Base-by-base conservation (phyloP, 139 green algal genomes). In the Chlamydomonas asymmetrica region DNA sequence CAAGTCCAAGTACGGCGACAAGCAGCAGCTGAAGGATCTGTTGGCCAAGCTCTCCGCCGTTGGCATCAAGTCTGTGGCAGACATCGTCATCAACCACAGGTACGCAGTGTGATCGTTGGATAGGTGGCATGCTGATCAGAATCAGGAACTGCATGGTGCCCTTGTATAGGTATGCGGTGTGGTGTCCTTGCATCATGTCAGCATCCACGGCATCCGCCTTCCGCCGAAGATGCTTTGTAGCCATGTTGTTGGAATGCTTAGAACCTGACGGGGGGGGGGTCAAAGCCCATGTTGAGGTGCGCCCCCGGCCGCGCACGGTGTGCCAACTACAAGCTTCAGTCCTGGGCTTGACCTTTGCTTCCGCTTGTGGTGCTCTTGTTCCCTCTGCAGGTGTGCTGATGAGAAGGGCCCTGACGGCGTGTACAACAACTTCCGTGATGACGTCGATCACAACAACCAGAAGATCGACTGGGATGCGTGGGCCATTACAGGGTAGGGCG, bases 41-140 rank as follows among this genome's bases (percentile, higher is more conserved):
- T 76, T 95, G 8, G 13, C 63, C 0, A 61, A 68, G 27, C 72
- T 95, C 38, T 86, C 91, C 34, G 64, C 81, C 39, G 80, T 75
- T 8, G 85, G 82, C 65, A 77, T 97, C 31, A 90, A 88, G 18
- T 72, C 81, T 35, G 73, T 96, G 5, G 92, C 90, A 20, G 92
- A 97, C 83, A 94, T 96, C 57, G 92, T 97, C n/a, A 95, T 97
- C 79, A 96, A 97, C 79, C 92, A 97, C 78, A 81, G 91, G 68
- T 96, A 91, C 79, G 92, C 91, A 50, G 43, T 75, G 50, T 32
- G 1, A n/a, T 69, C 4, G 37, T 59, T 35, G n/a, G 9, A 34
- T 64, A 32, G 57, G 57, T 39, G 20, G 57, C 29, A 64, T 64
- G 10, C 16, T 64, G n/a, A 18, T 20, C 16, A 25, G n/a, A 20